phyloP scores from a whole-genome alignment of 306 rosid genomes.

The Coriaria nepalensis region DNA sequence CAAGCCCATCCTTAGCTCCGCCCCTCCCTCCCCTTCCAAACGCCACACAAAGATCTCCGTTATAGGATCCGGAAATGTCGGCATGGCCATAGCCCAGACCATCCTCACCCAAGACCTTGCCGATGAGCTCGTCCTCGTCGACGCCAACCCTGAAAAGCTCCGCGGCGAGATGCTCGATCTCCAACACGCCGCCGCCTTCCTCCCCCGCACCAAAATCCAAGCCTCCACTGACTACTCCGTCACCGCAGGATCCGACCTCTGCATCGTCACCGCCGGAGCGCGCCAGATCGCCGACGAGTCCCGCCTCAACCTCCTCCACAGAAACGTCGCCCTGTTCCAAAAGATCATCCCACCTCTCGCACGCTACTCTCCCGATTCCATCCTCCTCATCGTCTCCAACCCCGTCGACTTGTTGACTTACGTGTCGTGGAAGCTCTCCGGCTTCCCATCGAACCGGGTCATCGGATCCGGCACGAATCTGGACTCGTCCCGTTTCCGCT shows the following conservation, averaged over 20 bases:
- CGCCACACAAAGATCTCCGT: constrained; percentile 62
- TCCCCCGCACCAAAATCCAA: constrained; percentile 70
- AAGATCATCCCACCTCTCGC: constrained; percentile 58
- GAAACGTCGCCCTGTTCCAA: constrained; percentile 59
- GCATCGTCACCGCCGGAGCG: constrained; percentile 85
- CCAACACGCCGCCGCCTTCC: constrained; percentile 89
- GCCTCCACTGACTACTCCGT: constrained; percentile 67
- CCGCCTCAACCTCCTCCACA: constrained; percentile 52
- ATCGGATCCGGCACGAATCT: constrained; percentile 91
- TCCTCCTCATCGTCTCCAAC: constrained; percentile 61
- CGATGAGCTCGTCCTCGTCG: constrained; percentile 74
- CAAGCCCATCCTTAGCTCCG: constrained; percentile 36
- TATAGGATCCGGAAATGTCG: constrained; percentile 82
- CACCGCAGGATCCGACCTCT: constrained; percentile 62
- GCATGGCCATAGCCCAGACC: constrained; percentile 98
- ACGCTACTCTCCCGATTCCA: constrained; percentile 35
- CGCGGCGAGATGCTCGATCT: constrained; percentile 95
- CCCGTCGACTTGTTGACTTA: constrained; percentile 78
- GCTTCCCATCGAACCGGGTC: constrained; percentile 76
- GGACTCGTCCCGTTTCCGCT: constrained; percentile 80
- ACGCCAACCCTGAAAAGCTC: constrained; percentile 54
- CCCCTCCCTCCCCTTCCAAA: constrained; percentile 44
- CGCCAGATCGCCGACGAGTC: constrained; percentile 70
- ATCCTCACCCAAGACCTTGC: constrained; percentile 70
- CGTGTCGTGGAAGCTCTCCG: constrained; percentile 83